Conservation (phyloP, 108 stramenopile species). For the Nannochloropsis gaditana region DNA sequence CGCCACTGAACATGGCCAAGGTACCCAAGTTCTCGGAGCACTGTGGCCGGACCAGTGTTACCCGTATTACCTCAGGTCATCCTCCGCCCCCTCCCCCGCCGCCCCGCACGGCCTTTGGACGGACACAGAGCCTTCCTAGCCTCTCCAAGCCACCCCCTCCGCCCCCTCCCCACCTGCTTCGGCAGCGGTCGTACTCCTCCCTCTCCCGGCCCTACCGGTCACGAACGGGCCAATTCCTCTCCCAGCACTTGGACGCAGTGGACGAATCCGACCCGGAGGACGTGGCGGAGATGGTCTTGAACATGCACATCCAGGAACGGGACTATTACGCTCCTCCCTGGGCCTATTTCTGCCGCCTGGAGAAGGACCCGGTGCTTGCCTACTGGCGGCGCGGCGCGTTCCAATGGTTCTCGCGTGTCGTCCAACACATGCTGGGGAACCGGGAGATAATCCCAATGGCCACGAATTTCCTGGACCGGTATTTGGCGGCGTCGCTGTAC, state of each 20-base stretch:
- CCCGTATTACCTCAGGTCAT: too few relatives aligned
- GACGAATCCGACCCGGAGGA: neutral
- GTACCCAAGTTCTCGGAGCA: too few relatives aligned
- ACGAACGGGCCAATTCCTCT: neutral
- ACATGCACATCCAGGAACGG: neutral
- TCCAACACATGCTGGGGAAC: neutral
- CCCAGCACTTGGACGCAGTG: neutral
- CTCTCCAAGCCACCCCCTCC: neutral
- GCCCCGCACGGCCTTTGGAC: neutral
- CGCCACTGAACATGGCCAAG: too few relatives aligned
- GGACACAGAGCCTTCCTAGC: neutral
- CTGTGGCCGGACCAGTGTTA: too few relatives aligned
- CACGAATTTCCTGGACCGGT: neutral
- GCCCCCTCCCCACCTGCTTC: neutral
- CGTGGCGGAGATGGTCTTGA: neutral
- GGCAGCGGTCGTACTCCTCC: neutral
- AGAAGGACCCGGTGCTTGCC: neutral
- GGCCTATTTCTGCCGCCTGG: neutral
- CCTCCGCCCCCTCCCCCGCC: neutral
- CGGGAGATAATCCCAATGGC: neutral
- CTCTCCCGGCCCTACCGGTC: neutral
- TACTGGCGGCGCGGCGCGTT: neutral
- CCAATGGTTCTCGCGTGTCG: constrained; percentile 5
- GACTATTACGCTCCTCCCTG: constrained; percentile 15
- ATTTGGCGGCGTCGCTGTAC: neutral